Base-by-base conservation (phyloP, 352 stramenopile genomes). In the Paralagenidium karlingii region DNA sequence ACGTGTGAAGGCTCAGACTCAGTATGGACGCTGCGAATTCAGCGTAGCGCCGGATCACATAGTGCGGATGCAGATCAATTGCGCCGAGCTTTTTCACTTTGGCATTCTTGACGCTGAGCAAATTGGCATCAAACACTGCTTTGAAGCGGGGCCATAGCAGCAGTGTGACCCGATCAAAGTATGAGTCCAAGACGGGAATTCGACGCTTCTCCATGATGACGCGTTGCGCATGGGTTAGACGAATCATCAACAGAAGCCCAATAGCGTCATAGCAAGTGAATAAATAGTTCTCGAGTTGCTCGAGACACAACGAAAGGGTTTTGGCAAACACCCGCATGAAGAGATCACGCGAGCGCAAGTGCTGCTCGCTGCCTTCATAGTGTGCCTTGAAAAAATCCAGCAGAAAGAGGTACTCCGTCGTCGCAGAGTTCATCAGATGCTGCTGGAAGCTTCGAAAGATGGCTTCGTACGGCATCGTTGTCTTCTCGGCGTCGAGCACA, bases 221-320 rank as follows among this genome's bases (percentile, higher is more conserved):
- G 6, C 73, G 62, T 47, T 94, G 80, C 9, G 69, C 53, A 42
- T 96, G 84, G 15, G 89, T 98, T 16, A 98, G 62, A 21, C 94
- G 94, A 50, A 99, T 97, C 92, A 99, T 98, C 12, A 99, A 75
- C n/a, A 99, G 70, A 19, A 99, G 61, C 24, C 80, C 94, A 20
- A 99, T 85, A 12, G 80, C 86, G 69, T 99, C 96, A 51, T 97
- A 95, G 49, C 80, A 98, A 34, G 79, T 94, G 54, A 97, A 98
- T 2, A 99, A 55, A 48, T 98, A 98, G 61, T 98, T 98, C 47
- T 99, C 94, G 36, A 98, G 58, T 50, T 98, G 95, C 53, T 99
- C 96, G 12, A 99, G 62, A 31, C 95, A 85, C 20, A 96, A 45
- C 3, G 80, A 94, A n/a, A 98, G 63, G 20, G 94, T 98, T 54